A percentile compares a stretch with the other conserved stretches of the same genome.
Conservation (phyloP, 2,329 filamentous ascomycete species). For the Davidsoniella australis region DNA sequence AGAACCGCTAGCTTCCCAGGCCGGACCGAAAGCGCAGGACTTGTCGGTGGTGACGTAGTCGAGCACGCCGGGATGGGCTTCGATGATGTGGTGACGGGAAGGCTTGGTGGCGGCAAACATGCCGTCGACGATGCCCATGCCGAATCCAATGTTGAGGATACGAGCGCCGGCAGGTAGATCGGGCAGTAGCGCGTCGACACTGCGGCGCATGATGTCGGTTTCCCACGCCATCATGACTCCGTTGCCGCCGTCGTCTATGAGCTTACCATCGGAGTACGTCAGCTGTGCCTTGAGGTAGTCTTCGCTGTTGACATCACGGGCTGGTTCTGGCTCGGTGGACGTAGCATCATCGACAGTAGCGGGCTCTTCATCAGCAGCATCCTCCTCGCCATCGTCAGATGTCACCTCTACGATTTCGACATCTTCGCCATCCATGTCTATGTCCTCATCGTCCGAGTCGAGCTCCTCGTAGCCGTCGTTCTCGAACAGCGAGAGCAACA, state of each 20-base stretch:
- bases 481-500: conserved; percentile 58
- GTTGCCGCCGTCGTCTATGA: conserved; percentile 60
- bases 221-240: conserved; percentile 95
- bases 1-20: conserved; percentile 38
- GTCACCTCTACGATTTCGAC: conserved; percentile 18
- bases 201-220: conserved; percentile 65
- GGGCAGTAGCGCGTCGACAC: conserved; percentile 48
- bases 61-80: conserved; percentile 67
- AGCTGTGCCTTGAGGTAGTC: conserved; percentile 52
- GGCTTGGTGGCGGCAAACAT: conserved; percentile 56
- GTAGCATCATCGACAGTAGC: conserved; percentile 15
- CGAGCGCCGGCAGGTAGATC: conserved; percentile 35
- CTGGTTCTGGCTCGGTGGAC: conserved; percentile 20
- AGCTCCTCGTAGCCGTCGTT: conserved; percentile 61
- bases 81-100: conserved; percentile 62
- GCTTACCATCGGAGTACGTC: conserved; percentile 45
- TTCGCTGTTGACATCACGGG: conserved; percentile 39
- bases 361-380: conserved; percentile 15
- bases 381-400: conserved; percentile 6
- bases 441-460: conserved; percentile 33
- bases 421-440: conserved; percentile 23
- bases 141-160: conserved; percentile 75
- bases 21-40: conserved; percentile 33
- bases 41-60: conserved; percentile 33
- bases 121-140: conserved; percentile 75